phyloP scores from a whole-genome alignment of 73 alveolate species.

The Paraurostyla sp. region DNA sequence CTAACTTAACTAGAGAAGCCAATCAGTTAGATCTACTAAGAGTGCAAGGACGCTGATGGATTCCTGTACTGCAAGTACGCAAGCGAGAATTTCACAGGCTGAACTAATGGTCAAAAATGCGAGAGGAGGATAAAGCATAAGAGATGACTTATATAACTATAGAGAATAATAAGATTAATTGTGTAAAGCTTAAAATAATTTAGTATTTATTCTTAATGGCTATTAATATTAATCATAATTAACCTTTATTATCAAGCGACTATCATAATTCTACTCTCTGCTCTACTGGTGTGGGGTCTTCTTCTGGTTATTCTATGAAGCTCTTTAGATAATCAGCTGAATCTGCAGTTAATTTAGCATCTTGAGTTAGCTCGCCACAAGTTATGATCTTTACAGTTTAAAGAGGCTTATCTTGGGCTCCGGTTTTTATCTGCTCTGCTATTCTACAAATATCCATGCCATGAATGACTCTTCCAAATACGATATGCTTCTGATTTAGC shows the following conservation, averaged over 20 bases:
- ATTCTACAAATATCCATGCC: constrained; percentile 83
- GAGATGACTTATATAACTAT: too few species aligned
- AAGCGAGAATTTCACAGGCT: constrained; percentile 41
- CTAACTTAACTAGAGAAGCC: constrained; percentile 27
- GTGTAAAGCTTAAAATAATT: background rate
- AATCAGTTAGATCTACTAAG: background rate
- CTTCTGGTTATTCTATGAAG: background rate
- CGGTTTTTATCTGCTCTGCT: constrained; percentile 89
- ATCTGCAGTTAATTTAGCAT: constrained; percentile 44
- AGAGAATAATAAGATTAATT: too few species aligned
- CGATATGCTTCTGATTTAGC: constrained; percentile 97
- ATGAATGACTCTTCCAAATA: constrained; percentile 95
- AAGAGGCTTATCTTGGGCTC: constrained; percentile 90
- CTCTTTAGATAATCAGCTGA: constrained; percentile 15
- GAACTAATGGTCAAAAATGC: too few species aligned
- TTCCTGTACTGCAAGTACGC: constrained; percentile 49
- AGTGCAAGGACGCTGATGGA: constrained; percentile 35
- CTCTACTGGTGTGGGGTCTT: constrained; percentile 55
- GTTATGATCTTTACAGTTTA: constrained; percentile 83
- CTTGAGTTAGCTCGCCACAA: constrained; percentile 91
- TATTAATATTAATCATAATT: background rate
- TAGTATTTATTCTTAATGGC: background rate
- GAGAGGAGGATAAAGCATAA: too few species aligned
- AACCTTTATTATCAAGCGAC: background rate
- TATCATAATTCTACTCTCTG: constrained; percentile 52